Evolutionary conservation across 2,329 filamentous ascomycete genomes (phyloP), one percentile per base, ranked within the genome.

Genomic region (Sporothrix dimorphospora): DNA sequence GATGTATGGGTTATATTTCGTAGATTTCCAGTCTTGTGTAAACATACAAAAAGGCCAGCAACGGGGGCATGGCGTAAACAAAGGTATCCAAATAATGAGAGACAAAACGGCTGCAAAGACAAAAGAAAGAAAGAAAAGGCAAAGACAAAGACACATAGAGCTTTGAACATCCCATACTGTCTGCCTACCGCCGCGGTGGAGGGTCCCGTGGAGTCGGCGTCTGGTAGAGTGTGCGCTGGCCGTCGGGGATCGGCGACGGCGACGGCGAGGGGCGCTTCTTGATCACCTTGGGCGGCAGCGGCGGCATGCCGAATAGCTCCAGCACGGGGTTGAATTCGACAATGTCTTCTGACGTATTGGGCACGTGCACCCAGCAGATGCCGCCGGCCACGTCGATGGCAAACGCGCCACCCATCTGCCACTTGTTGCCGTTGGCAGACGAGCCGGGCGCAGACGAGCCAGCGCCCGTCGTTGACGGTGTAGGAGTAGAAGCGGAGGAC

Each of bases 401-500:
- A 80, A 90, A 93, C 38, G 86, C 87, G 38, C 91, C 91, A 61
- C 86, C 83, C 34, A 82, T 90, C 84, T 93, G 91, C 91, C 91
- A 93, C 69, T 89, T 81, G 75, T 81, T 88, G 51, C 91, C 91
- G 77, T 87, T 91, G 47, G 24, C 4, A 7, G 51, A 21, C 45
- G 40, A 40, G 40, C 38, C 63, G 6, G 70, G 40, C 7, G 30
- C 55, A 7, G 65, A 30, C 40, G 49, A 27, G 24, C 30, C 53
- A 0, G 55, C 14, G 34, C 38, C 65, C 4, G 49, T 8, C 19
- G 69, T 27, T 3, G 30, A 53, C 45, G 80, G 21, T 24, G 47
- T 19, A 12, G 53, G 53, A 19, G 27, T 16, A 12, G n/a, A n/a
- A 6, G 30, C 16, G 9, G 61, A 1, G 59, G 68, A 69, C 72